Conservation (phyloP, 441 rosid genomes). For the Pelargonium cotyledonis region DNA sequence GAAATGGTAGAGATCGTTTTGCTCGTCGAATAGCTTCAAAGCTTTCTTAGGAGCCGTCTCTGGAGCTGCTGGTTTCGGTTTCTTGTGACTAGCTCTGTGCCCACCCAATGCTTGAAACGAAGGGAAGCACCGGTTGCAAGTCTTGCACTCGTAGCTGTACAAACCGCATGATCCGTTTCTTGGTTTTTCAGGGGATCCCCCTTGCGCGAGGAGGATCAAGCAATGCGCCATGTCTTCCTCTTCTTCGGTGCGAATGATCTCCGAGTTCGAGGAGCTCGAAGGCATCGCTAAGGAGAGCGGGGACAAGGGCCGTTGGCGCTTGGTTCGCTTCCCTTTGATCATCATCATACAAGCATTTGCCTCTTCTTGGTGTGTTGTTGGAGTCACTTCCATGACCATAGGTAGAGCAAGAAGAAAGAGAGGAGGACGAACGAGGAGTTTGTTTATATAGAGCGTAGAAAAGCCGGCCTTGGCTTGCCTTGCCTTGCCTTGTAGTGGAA, state of each 20-base stretch:
- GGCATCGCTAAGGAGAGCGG: slow-evolving; percentile 44
- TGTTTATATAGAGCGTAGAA: too few species aligned
- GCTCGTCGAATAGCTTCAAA: slow-evolving; percentile 17
- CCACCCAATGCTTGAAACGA: slow-evolving; percentile 72
- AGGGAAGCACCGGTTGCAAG: slow-evolving; percentile 48
- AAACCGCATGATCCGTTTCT: slow-evolving; percentile 11
- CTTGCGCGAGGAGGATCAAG: slow-evolving; percentile 78
- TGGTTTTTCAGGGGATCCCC: slow-evolving; percentile 23
- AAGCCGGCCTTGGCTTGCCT: too few species aligned
- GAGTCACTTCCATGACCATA: neutral
- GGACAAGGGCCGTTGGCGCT: slow-evolving; percentile 59
- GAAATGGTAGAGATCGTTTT: too few species aligned
- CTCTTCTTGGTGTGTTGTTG: too few species aligned
- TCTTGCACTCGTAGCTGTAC: slow-evolving; percentile 40
- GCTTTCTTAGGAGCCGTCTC: neutral
- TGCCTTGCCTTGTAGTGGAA: too few species aligned
- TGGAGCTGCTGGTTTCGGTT: slow-evolving; percentile 21
- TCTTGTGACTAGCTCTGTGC: slow-evolving; percentile 60
- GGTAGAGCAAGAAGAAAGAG: neutral
- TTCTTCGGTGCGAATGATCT: slow-evolving; percentile 36
- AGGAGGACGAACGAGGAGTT: too few species aligned
- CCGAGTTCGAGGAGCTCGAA: slow-evolving; percentile 12
- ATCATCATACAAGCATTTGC: neutral
- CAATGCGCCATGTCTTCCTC: slow-evolving; percentile 95
- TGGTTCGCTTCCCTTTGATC: slow-evolving; percentile 72